Conservation (phyloP, 2,329 filamentous ascomycete genomes). For the Microdochium bolleyi region DNA sequence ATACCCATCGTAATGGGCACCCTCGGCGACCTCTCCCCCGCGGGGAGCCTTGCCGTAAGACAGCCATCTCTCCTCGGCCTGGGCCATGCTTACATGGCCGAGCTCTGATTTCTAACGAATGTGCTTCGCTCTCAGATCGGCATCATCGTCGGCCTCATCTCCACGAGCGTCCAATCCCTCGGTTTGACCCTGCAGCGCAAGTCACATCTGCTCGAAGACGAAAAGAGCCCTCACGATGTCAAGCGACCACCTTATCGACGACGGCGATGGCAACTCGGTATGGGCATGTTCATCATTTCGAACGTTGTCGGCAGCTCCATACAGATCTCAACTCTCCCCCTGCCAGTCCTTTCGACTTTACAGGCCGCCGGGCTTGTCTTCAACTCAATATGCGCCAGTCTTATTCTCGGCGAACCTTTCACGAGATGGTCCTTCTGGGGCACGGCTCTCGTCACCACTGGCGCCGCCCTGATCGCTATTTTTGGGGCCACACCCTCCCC, state of each 20-base stretch:
- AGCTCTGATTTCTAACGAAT: conserved; percentile 10
- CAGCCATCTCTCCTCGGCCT: background rate
- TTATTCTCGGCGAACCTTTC: conserved; percentile 89
- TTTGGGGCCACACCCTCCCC: conserved; percentile 94
- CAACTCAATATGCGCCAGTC: conserved; percentile 93
- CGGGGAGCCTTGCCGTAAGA: conserved; percentile 68
- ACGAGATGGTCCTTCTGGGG: conserved; percentile 88
- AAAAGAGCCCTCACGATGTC: conserved; percentile 71
- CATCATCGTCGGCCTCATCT: conserved; percentile 85
- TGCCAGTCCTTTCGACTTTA: conserved; percentile 89
- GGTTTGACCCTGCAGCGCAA: conserved; percentile 95
- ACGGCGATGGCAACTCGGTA: conserved; percentile 91
- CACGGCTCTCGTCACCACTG: conserved; percentile 77
- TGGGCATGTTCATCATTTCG: conserved; percentile 93
- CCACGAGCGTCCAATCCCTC: conserved; percentile 89
- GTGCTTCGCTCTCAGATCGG: conserved; percentile 56
- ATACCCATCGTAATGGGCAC: conserved; percentile 53
- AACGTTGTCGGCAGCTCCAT: conserved; percentile 94
- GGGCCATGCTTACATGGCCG: background rate
- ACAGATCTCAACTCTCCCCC: conserved; percentile 90
- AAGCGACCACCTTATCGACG: conserved; percentile 82
- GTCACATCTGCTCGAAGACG: conserved; percentile 95
- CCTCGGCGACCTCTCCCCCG: conserved; percentile 68
- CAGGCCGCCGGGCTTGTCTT: conserved; percentile 96
- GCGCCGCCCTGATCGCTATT: conserved; percentile 84